phyloP scores from a whole-genome alignment of 2,329 filamentous ascomycete genomes.

The Aspergillus sp. region DNA sequence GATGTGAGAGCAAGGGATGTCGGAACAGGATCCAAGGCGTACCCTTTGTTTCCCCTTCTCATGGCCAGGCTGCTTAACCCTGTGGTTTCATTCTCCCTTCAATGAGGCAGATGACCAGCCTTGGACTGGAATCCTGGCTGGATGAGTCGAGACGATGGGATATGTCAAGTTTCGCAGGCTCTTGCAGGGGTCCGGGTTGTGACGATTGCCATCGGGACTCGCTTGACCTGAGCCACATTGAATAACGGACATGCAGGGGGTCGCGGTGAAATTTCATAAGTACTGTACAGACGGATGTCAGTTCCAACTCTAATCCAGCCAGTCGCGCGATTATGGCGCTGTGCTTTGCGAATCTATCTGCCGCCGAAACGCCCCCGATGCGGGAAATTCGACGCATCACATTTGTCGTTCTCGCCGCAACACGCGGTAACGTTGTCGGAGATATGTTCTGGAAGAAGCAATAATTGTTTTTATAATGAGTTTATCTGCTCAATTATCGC shows the following conservation, averaged over 20 bases:
- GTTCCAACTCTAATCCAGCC: conserved; percentile 5
- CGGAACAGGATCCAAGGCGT: not conserved
- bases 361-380: not conserved
- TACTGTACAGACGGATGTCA: conserved; percentile 9
- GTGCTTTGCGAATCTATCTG: not conserved
- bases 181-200: not conserved
- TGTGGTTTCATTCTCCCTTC: not conserved
- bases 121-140: not conserved
- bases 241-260: conserved; percentile 19
- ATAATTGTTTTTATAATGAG: conserved; percentile 7
- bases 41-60: not conserved
- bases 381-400: conserved; percentile 13
- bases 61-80: not conserved
- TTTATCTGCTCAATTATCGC: conserved; percentile 9
- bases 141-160: conserved; percentile 7
- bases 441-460: not conserved
- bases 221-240: conserved; percentile 11
- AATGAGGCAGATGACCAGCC: not conserved
- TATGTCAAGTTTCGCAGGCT: conserved; percentile 10
- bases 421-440: not conserved
- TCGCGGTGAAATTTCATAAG: conserved; percentile 1
- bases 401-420: conserved; percentile 1
- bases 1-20: conserved; percentile 14
- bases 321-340: not conserved
- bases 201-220: not conserved